Percentiles rank a stretch among this genome's conserved stretches.
Evolutionary conservation across 345 rosid genomes (phyloP).

Genomic region (Eucalyptus erythrocorys): DNA sequence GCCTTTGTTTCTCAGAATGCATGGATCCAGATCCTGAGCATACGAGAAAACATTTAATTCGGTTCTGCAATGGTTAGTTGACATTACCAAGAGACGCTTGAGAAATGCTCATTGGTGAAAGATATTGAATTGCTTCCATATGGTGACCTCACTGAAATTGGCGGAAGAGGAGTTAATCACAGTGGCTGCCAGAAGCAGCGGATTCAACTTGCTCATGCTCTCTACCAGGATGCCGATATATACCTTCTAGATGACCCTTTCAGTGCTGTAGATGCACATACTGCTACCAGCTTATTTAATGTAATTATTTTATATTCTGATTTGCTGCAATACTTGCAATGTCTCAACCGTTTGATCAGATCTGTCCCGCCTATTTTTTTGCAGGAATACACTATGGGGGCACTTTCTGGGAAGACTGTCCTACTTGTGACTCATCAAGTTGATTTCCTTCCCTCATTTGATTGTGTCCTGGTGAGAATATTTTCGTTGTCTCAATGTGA

Average conservation of each 20-base stretch:
- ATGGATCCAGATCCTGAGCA: constrained; percentile 89
- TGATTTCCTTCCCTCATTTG: constrained; percentile 86
- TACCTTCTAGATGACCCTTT: constrained; percentile 94
- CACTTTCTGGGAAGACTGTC: constrained; percentile 70
- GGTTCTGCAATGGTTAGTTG: constrained; percentile 62
- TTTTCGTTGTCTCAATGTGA: background rate
- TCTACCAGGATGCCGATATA: constrained; percentile 84
- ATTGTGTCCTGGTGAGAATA: constrained; percentile 66
- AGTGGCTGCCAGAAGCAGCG: constrained; percentile 98
- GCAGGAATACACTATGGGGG: constrained; percentile 78
- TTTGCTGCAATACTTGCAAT: background rate
- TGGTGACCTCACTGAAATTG: constrained; percentile 88
- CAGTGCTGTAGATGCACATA: constrained; percentile 94
- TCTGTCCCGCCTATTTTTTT: constrained; percentile 5
- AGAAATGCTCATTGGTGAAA: constrained; percentile 67
- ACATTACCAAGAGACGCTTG: constrained; percentile 64
- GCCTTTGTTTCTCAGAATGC: constrained; percentile 94
- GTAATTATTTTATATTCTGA: constrained; percentile 12
- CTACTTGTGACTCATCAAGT: constrained; percentile 95
- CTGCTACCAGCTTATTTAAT: constrained; percentile 80
- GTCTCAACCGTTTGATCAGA: background rate
- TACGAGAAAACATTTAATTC: constrained; percentile 69
- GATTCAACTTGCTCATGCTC: constrained; percentile 95
- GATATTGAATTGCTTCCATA: constrained; percentile 84
- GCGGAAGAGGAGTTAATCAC: constrained; percentile 94